Base-by-base conservation (phyloP, 352 stramenopile species). In the Phytopythium oedochilum region DNA sequence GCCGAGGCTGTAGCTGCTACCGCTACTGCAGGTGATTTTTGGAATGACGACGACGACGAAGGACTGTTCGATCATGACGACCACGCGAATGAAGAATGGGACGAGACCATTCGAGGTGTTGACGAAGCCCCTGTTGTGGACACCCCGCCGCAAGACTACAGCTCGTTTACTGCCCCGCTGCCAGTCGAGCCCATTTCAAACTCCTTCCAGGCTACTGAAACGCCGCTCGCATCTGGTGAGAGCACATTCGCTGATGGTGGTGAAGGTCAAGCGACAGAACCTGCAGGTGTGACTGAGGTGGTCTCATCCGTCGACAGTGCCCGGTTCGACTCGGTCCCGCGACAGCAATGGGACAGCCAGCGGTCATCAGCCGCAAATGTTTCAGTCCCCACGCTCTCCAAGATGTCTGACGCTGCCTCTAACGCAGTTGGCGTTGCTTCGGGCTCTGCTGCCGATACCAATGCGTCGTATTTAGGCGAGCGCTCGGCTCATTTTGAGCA, bases 41-140 rank as follows among this genome's bases (percentile, higher is more conserved):
- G 49, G 49, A 44, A 55, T 25, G 49, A 45, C n/a, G 34, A 35
- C 26, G 49, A 44, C 14, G 49, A 45, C 35, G 49, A 55, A 43
- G 47, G 34, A 14, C 23, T 55, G 11, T 55, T 55, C 25, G 49
- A 45, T 36, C 49, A 55, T 26, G 35, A 55, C 11, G 49, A 55
- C 18, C 32, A 44, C 26, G 34, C 53, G 22, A 25, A 52, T 36
- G 53, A 44, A 8, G 53, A 59, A 31, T 50, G 44, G 42, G 29
- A 59, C 31, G 42, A 49, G 25, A 52, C 40, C 3, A 45, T 51
- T 34, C n/a, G 25, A 20, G 42, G n/a, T 8, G 10, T 34, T 44
- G 40, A 32, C 14, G 28, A 17, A 25, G 53, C 43, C 6, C 10
- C 15, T 20, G 53, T 25, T 2, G 39, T 22, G 31, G 5, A 17